phyloP scores from a whole-genome alignment of 768 basidiomycete genomes.

The Lentinus tigrinus region DNA sequence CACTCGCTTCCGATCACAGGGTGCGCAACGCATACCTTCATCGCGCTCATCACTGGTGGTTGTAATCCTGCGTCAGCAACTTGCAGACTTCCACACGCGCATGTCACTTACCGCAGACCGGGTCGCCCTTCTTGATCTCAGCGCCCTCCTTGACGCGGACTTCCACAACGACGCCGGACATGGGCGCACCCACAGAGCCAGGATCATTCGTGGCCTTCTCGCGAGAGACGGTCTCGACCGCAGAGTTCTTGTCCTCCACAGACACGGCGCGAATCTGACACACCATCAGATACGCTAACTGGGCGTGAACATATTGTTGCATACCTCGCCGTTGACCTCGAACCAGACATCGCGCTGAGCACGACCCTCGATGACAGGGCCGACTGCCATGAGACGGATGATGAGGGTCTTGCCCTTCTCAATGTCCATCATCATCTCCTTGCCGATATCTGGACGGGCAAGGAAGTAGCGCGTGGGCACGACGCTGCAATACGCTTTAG shows the following conservation, averaged over 20 bases:
- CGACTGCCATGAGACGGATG: slow-evolving; percentile 92
- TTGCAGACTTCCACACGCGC: neutral
- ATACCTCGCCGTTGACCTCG: slow-evolving; percentile 93
- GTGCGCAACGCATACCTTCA: slow-evolving; percentile 67
- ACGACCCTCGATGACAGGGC: slow-evolving; percentile 87
- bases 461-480: slow-evolving; percentile 98
- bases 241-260: slow-evolving; percentile 96
- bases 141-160: slow-evolving; percentile 97
- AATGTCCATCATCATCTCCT: slow-evolving; percentile 96
- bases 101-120: slow-evolving; percentile 72
- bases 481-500: slow-evolving; percentile 52
- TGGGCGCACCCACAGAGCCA: slow-evolving; percentile 95
- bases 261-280: slow-evolving; percentile 86
- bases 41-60: slow-evolving; percentile 81
- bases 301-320: slow-evolving; percentile 2
- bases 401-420: slow-evolving; percentile 97
- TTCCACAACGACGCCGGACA: slow-evolving; percentile 98
- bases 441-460: slow-evolving; percentile 84
- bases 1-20: neutral
- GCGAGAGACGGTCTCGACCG: slow-evolving; percentile 90
- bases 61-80: slow-evolving; percentile 15
- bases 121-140: slow-evolving; percentile 98
- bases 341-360: slow-evolving; percentile 98
- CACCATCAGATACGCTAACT: neutral
- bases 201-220: slow-evolving; percentile 94